Percentiles rank a stretch among this genome's conserved stretches.
Conservation (phyloP, 129 eudicot genomes). For the Artemisia tridentata region DNA sequence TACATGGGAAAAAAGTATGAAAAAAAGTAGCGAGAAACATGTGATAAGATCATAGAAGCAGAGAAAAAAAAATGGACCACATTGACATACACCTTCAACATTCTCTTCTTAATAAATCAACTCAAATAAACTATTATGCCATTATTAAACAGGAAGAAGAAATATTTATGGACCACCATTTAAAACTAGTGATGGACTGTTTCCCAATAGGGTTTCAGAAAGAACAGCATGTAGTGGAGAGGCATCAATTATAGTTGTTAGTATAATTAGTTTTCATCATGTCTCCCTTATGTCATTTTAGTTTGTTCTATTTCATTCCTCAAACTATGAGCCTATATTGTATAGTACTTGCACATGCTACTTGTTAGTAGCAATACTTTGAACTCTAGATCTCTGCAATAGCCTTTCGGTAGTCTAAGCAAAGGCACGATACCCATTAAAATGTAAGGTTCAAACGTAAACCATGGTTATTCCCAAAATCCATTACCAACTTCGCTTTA, state of each 20-base stretch:
- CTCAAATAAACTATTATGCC: conserved; percentile 1
- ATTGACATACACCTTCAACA: conserved; percentile 7
- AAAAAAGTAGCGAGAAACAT: conserved; percentile 18
- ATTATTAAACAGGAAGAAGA: not conserved
- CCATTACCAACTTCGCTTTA: not conserved
- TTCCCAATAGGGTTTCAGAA: not conserved
- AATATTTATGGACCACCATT: not conserved
- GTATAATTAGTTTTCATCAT: not conserved
- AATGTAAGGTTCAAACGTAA: too few species aligned
- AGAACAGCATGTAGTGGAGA: not conserved
- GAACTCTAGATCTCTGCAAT: not conserved
- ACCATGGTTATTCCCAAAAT: too few species aligned
- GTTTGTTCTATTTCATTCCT: not conserved
- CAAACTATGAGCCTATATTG: too few species aligned
- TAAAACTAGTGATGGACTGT: not conserved
- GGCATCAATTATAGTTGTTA: not conserved
- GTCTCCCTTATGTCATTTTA: not conserved
- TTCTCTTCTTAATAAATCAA: not conserved
- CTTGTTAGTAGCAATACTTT: not conserved
- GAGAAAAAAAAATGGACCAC: not conserved
- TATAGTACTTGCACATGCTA: too few species aligned
- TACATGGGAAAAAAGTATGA: conserved; percentile 28
- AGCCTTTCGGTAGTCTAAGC: not conserved
- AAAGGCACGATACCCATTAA: too few species aligned
- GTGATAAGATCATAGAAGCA: conserved; percentile 8